Base-by-base conservation (phyloP, 495 filamentous ascomycete genomes). In the Aspergillus baeticus region DNA sequence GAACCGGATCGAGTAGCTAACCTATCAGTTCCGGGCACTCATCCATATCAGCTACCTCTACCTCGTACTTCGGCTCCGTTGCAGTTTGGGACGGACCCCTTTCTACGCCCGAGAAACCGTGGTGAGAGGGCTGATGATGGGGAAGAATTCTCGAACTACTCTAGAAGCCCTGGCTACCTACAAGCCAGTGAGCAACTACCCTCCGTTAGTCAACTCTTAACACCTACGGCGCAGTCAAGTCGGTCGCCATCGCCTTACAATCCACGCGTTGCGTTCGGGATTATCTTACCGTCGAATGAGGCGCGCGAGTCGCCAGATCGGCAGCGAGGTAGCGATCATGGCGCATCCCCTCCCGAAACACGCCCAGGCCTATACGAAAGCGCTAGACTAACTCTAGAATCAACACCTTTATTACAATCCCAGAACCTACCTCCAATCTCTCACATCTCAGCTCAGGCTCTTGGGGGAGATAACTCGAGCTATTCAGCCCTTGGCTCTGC, bases 11-110 rank as follows among this genome's bases (percentile, higher is more conserved):
- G 38, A 52, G 43, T 66, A 64, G 63, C 68, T 68, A 74, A 74
- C 60, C 62, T 61, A 31, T 65, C 64, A 69, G 71, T 66, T 56
- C 51, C 70, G 21, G 71, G 69, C 54, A 62, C 74, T 52, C 62
- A 63, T 48, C 74, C 73, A 54, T 80, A 77, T 59, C 75, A 79
- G 60, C 78, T 82, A 55, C 79, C 79, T 48, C 78, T 77, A 37
- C 79, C 78, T 49, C 74, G 72, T 39, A 59, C 70, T 48, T 70
- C 70, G 13, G 59, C 61, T 15, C 69, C 71, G 50, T 59, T 78
- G 39, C 72, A 75, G 45, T 74, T 77, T 65, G 75, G 75, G 50
- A 65, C 74, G 15, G 75, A 80, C 51, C 70, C 69, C 1, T 72
- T 70, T 13, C 48, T 69, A 18, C 69, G 63, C 50, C 72, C 70